Percentiles rank a stretch among this genome's conserved stretches.
Evolutionary conservation across 2,329 filamentous ascomycete species (phyloP).

Genomic region (Sphaceloma murrayae): DNA sequence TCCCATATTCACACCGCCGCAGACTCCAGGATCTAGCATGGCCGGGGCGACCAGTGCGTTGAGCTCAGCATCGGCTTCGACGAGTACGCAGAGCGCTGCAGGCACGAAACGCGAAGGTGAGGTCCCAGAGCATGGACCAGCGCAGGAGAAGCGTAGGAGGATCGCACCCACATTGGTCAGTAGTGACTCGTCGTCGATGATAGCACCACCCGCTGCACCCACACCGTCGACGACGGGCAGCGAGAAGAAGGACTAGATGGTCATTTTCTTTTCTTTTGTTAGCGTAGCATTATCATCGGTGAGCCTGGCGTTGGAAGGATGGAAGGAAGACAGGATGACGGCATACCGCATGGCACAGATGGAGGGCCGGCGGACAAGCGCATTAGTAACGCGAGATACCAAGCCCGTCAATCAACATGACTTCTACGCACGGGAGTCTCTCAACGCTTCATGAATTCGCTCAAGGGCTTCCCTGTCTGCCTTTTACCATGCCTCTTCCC

Average conservation of each 20-base stretch:
- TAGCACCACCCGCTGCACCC: slow-evolving; percentile 1
- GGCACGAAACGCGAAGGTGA: slow-evolving; percentile 31
- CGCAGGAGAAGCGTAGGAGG: slow-evolving; percentile 35
- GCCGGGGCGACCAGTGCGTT: slow-evolving; percentile 37
- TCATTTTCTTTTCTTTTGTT: neutral
- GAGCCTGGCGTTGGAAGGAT: slow-evolving; percentile 5
- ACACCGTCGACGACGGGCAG: neutral
- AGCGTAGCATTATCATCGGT: slow-evolving; percentile 5
- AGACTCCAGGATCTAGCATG: slow-evolving; percentile 56
- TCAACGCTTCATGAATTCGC: no score
- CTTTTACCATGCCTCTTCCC: no score
- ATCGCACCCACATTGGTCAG: slow-evolving; percentile 37
- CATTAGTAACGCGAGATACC: slow-evolving; percentile 10
- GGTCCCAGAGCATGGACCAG: slow-evolving; percentile 28
- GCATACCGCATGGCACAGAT: neutral
- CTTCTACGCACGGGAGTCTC: no score
- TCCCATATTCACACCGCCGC: slow-evolving; percentile 79
- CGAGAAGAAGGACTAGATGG: slow-evolving; percentile 6
- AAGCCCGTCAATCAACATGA: slow-evolving; percentile 3
- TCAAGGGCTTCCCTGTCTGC: no score
- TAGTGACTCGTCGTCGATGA: neutral
- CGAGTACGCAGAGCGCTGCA: slow-evolving; percentile 11
- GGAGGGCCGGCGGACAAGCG: neutral
- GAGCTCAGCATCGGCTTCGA: slow-evolving; percentile 23
- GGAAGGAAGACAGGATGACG: neutral